phyloP scores from a whole-genome alignment of 176 grass and related monocot genomes.

The Coix lacrymajobi region DNA sequence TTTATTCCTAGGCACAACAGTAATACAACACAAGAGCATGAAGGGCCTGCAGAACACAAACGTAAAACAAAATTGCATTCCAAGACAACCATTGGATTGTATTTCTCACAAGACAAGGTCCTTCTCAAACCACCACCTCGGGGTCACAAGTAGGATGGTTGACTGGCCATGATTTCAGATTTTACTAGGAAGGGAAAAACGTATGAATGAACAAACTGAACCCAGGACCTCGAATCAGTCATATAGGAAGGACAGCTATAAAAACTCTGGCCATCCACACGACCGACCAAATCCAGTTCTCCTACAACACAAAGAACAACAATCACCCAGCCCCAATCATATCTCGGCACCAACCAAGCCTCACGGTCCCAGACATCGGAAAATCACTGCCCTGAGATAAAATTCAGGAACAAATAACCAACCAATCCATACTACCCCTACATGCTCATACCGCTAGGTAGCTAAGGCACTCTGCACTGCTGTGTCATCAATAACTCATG shows the following conservation, averaged over 20 bases:
- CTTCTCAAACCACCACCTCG: neutral
- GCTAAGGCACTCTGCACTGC: constrained; percentile 11
- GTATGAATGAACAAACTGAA: neutral
- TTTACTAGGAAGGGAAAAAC: neutral
- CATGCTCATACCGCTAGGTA: constrained; percentile 15
- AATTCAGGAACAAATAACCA: neutral
- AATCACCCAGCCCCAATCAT: neutral
- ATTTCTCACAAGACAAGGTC: neutral
- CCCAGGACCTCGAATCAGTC: neutral
- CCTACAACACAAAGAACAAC: neutral
- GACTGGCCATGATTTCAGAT: neutral
- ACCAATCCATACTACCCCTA: neutral
- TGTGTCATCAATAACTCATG: neutral
- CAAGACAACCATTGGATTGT: neutral
- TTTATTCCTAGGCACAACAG: neutral
- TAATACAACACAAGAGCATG: neutral
- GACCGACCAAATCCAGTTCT: neutral
- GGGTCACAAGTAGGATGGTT: neutral
- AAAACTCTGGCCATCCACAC: constrained; percentile 32
- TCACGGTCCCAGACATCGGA: neutral
- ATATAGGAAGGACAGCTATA: constrained; percentile 4
- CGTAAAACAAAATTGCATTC: neutral
- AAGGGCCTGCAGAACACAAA: neutral
- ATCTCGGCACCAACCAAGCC: neutral
- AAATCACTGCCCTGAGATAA: neutral